Base-by-base conservation (phyloP, 192 early-diverging fungal genomes). In the Oehlia diaphana region DNA sequence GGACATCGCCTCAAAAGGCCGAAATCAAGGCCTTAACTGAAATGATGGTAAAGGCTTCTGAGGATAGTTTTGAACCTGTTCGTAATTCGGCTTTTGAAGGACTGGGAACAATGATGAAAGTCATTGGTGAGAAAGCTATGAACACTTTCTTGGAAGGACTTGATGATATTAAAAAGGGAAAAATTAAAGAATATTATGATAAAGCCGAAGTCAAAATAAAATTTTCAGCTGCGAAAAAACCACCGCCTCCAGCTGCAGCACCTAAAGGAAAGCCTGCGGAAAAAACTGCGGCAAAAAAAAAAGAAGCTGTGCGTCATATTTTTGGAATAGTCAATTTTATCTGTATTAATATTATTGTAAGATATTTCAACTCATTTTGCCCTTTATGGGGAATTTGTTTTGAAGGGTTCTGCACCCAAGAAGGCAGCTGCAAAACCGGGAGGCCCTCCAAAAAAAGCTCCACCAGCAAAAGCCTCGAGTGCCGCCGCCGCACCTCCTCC, bases 31-130 rank as follows among this genome's bases (percentile, higher is more conserved):
- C 86, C 28, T 84, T 95, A 1, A 86, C 90, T 12, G 96, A 98
- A 39, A 87, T 92, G 78, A 83, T 96, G 28, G 87, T 95, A 28
- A 91, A 93, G 69, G 86, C 91, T 0, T 82, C 95, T 21, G 96
- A 99, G 44, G 98, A 99, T 80, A 89, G 92, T 53, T 94, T 93
- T 81, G 91, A 91, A 3, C 86, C 86, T 31, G 95, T 96, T 49
- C 91, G 98, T 78, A 95, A 97, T 44, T 90, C 92, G 14, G 89
- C 92, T 9, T 92, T 93, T 0, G 95, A 98, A 80, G 92, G 91
- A 28, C 79, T 99, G 16, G 98, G 96, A 8, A 96, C 94, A 1
- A 82, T 99, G 71, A 94, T 96, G 87, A 95, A 95, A 82, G 87
- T 94, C 21, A 92, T 96, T 8, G 92, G 94, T 3, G 95, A 96